These are phyloP conservation scores for Myriosclerotinia duriaeana DNA, from an alignment of 2,329 filamentous ascomycete genomes.

Conservation along the genomic window DNA sequence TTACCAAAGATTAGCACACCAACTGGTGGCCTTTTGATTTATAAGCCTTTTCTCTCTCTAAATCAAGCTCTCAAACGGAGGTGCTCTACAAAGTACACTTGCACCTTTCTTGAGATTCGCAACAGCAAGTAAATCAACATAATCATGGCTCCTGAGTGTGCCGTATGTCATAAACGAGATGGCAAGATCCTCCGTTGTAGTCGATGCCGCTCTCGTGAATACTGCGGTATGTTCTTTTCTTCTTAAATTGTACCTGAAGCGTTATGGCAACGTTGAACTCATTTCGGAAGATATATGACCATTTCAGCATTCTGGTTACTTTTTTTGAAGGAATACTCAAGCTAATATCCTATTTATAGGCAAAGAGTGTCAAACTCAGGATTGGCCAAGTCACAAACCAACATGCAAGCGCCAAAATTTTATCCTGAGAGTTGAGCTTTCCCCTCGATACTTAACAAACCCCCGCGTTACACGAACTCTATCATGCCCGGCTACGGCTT, in stretches of 20 bases:
- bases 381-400: neutral
- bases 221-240: neutral
- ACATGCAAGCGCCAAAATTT: slow-evolving; percentile 11
- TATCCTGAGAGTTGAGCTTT: slow-evolving; percentile 25
- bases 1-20: too few species aligned
- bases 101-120: neutral
- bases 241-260: neutral
- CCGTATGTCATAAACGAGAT: neutral
- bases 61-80: too few species aligned
- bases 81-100: too few species aligned
- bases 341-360: neutral
- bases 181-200: neutral
- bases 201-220: neutral
- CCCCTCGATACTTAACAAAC: slow-evolving; percentile 22
- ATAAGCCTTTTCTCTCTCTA: too few species aligned
- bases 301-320: neutral
- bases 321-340: neutral
- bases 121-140: neutral
- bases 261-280: too few species aligned
- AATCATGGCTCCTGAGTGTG: neutral
- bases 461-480: slow-evolving; percentile 25
- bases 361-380: neutral
- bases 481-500: slow-evolving; percentile 25
- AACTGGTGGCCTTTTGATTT: too few species aligned
- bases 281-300: neutral